phyloP scores from a whole-genome alignment of 345 rosid genomes.

The Laguncularia racemosa region DNA sequence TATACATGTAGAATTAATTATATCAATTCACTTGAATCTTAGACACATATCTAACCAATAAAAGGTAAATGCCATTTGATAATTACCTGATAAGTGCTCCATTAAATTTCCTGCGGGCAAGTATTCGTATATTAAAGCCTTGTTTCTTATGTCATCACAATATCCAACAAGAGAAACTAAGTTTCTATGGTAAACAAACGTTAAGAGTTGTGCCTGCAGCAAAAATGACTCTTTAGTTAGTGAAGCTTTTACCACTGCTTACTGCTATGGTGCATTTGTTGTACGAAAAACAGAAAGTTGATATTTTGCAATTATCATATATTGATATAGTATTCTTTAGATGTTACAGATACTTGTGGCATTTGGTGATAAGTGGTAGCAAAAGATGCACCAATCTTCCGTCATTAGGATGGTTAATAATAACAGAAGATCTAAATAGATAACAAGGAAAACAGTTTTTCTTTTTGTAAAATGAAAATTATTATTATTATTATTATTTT shows the following conservation, averaged over 20 bases:
- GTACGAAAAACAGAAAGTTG: too few relatives aligned
- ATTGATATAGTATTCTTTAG: too few relatives aligned
- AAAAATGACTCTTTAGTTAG: neutral
- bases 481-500: neutral
- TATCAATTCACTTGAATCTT: neutral
- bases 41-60: neutral
- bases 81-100: conserved; percentile 29
- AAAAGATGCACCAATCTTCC: too few relatives aligned
- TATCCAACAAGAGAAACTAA: too few relatives aligned
- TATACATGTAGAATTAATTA: neutral
- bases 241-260: neutral
- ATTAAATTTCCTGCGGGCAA: conserved; percentile 40
- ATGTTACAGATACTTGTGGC: too few relatives aligned
- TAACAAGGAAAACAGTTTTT: neutral
- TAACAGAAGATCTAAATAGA: too few relatives aligned
- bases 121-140: conserved; percentile 39
- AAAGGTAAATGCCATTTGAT: neutral
- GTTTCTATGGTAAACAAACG: too few relatives aligned
- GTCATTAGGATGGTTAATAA: too few relatives aligned
- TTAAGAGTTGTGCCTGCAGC: conserved; percentile 33
- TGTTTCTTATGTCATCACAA: conserved; percentile 33
- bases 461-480: neutral
- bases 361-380: too few relatives aligned
- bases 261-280: too few relatives aligned
- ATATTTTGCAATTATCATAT: too few relatives aligned